A percentile compares a stretch with the other conserved stretches of the same genome.
Evolutionary conservation across 2,329 filamentous ascomycete genomes (phyloP).

Genomic region (Aspergillus proliferans): DNA sequence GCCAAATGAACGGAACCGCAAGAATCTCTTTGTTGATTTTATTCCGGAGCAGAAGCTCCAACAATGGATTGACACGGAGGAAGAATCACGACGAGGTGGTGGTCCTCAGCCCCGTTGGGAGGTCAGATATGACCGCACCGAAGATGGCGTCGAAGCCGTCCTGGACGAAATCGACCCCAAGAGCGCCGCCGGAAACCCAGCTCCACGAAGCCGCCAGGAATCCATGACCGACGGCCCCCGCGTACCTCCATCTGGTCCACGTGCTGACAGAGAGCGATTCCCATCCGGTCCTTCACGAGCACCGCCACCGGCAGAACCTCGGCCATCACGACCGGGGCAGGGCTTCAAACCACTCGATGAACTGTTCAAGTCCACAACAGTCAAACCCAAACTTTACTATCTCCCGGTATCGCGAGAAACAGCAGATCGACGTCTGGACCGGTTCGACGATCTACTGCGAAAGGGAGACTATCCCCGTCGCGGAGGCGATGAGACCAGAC

Average conservation of each 20-base stretch:
- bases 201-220: constrained; percentile 6
- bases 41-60: constrained; percentile 67
- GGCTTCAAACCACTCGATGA: constrained; percentile 55
- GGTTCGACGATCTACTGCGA: constrained; percentile 43
- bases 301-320: constrained; percentile 11
- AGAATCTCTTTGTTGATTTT: constrained; percentile 83
- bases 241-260: constrained; percentile 25
- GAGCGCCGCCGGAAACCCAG: constrained; percentile 11
- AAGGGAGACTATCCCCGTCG: constrained; percentile 32
- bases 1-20: constrained; percentile 80
- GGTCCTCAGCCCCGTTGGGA: constrained; percentile 57
- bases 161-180: constrained; percentile 46
- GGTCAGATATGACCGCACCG: constrained; percentile 59
- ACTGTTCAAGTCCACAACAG: constrained; percentile 53
- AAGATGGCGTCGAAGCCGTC: constrained; percentile 51
- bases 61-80: constrained; percentile 68
- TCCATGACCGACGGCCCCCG: constrained; percentile 17
- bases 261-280: constrained; percentile 16
- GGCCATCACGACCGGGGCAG: constrained; percentile 23
- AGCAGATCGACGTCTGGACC: constrained; percentile 58
- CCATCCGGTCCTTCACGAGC: constrained; percentile 17
- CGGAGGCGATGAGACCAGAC: constrained; percentile 53
- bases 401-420: constrained; percentile 60
- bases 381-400: constrained; percentile 61
- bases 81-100: constrained; percentile 41